Evolutionary conservation across 2,329 filamentous ascomycete species (phyloP), one percentile per base, ranked within the genome.

Genomic region (Clonostachys chloroleuca): DNA sequence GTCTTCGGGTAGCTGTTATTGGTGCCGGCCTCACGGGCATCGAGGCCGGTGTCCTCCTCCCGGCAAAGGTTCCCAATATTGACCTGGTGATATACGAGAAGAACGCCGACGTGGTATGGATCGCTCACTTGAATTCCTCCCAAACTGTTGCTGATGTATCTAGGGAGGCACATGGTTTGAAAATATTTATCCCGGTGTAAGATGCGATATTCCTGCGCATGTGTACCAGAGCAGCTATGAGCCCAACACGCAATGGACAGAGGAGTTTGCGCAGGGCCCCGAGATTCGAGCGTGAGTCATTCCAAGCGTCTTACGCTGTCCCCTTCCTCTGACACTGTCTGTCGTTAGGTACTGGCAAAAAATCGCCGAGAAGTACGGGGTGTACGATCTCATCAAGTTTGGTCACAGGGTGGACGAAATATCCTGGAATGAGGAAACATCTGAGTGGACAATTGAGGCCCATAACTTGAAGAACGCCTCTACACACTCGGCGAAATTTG

Each of bases 151-250:
- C 9, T 30, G 24, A 30, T 30, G 24, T 10, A 9, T 30, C 24
- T 35, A 74, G 69, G 74, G 74, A 33, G 75, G 76, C 2, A 78
- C 73, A 5, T 80, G 75, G 76, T 69, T 75, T 43, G 75, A 77
- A 49, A 80, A 79, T 47, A 59, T 70, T 5, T 87, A 86, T 51
- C 83, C 83, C 0, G 84, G 83, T 2, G 81, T 86, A 1, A 69
- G 81, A 40, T 89, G 85, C 54, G 84, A 88, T 17, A n/a, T 89
- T 13, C 83, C 85, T 0, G 78, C 83, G 1, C 82, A 87, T 59
- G 82, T 84, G 17, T 89, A 89, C 55, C 84, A 88, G 57, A 78
- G 78, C 8, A 82, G 80, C 0, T 89, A 87, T 59, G 71, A 74
- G 7, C 83, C 84, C 1, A 89, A 88, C 47, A 78, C 75, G 0